Conservation (phyloP, 176 grass and related monocot species). For the Cymbopogon citratus region DNA sequence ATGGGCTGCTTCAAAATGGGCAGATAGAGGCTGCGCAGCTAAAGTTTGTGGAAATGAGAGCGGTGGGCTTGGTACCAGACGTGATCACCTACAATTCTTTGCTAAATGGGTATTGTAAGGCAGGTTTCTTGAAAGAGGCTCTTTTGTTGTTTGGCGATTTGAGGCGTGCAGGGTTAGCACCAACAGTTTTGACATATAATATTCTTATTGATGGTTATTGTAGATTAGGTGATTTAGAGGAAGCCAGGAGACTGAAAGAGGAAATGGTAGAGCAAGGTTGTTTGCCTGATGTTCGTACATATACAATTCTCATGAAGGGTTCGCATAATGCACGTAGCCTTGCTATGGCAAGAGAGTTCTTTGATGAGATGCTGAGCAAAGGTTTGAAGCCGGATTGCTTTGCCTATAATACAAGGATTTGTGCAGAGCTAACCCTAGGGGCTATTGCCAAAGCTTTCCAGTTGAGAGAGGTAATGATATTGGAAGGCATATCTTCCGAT, state of each 20-base stretch:
- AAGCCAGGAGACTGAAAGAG: slow-evolving; percentile 51
- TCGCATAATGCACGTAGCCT: slow-evolving; percentile 45
- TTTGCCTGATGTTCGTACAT: slow-evolving; percentile 54
- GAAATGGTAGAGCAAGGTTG: slow-evolving; percentile 43
- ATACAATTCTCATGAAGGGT: slow-evolving; percentile 66
- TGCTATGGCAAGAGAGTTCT: slow-evolving; percentile 40
- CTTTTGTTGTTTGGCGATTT: slow-evolving; percentile 53
- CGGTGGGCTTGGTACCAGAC: slow-evolving; percentile 35
- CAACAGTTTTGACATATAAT: slow-evolving; percentile 58
- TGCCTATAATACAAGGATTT: slow-evolving; percentile 54
- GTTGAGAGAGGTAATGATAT: slow-evolving; percentile 56
- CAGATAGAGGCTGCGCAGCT: slow-evolving; percentile 25
- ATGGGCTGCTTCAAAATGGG: slow-evolving; percentile 48
- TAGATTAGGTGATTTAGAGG: slow-evolving; percentile 41
- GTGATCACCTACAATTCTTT: slow-evolving; percentile 54
- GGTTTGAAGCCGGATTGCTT: slow-evolving; percentile 44
- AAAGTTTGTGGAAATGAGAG: slow-evolving; percentile 61
- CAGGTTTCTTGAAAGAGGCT: slow-evolving; percentile 39
- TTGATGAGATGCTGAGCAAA: slow-evolving; percentile 63
- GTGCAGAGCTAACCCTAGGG: slow-evolving; percentile 42
- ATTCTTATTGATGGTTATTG: slow-evolving; percentile 64
- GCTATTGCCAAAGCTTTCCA: slow-evolving; percentile 35
- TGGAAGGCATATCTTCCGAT: slow-evolving; percentile 48
- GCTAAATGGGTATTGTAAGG: slow-evolving; percentile 52
- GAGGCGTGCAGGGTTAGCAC: slow-evolving; percentile 36